Evolutionary conservation across 2,329 filamentous ascomycete genomes (phyloP).

Genomic region (Nemania bipapillata): DNA sequence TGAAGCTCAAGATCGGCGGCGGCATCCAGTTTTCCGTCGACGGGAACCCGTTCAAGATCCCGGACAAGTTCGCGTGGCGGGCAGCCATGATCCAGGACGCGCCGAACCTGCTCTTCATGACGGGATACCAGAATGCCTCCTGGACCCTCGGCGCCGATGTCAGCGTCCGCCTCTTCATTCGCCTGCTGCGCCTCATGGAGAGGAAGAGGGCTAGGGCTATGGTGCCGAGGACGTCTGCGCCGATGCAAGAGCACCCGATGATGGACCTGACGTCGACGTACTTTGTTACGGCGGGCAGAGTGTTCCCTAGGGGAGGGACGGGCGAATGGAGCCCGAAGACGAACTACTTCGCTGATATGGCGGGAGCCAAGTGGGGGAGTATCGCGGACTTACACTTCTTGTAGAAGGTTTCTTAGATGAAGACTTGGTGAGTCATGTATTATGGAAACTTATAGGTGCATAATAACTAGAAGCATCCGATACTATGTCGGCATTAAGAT

Average conservation of each 20-base stretch:
- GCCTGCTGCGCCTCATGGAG: conserved; percentile 63
- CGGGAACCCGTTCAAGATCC: conserved; percentile 59
- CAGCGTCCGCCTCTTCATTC: conserved; percentile 59
- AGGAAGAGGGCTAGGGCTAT: conserved; percentile 35
- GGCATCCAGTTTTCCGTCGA: conserved; percentile 66
- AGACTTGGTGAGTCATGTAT: neutral
- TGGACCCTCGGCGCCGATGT: conserved; percentile 75
- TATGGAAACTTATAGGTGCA: neutral
- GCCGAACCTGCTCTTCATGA: conserved; percentile 70
- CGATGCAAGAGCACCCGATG: conserved; percentile 34
- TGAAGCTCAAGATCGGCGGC: conserved; percentile 69
- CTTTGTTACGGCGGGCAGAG: conserved; percentile 53
- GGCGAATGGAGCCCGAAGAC: conserved; percentile 43
- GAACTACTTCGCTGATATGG: conserved; percentile 44
- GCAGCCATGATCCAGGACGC: conserved; percentile 73
- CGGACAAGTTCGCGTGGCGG: conserved; percentile 69
- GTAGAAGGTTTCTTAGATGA: conserved; percentile 1
- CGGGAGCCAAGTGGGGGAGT: conserved; percentile 42
- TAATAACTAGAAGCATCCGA: neutral
- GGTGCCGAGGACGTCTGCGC: conserved; percentile 27
- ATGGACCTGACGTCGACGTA: conserved; percentile 55
- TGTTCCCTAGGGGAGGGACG: conserved; percentile 54
- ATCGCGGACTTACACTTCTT: conserved; percentile 40
- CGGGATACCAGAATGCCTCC: conserved; percentile 72
- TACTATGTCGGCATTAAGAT: neutral